Evolutionary conservation across 768 basidiomycete genomes (phyloP), one percentile per base, ranked within the genome.

Genomic region (Trametes cubensis): DNA sequence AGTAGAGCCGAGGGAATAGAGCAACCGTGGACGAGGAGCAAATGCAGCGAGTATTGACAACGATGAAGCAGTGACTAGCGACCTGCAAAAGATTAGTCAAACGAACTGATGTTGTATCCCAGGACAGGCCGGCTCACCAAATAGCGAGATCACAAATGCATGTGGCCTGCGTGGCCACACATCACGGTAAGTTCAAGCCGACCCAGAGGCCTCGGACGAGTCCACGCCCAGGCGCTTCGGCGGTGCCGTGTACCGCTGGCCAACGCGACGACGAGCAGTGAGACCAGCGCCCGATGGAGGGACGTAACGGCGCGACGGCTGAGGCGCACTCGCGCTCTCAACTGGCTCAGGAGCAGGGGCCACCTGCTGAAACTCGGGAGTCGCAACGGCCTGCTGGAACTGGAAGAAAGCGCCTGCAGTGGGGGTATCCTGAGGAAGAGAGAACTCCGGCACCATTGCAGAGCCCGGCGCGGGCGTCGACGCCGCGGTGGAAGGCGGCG

Each of bases 271-370:
- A 17, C 61, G 55, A 15, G 50, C 34, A 20, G 52, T 18, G 11
- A 58, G 45, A 17, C 56, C 34, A 21, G 61, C 61, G 6, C 61
- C 61, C 6, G 34, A 38, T 8, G 61, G 61, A 47, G 61, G 61
- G 18, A 63, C 61, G 44, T 58, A 63, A 18, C 61, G 54, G 13
- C 18, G 50, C 26, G 46, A 20, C 2, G 28, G 14, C 17, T 20
- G 40, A 2, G 56, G 3, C 18, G 34, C n/a, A 18, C 7, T 34
- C 34, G 34, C 34, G 34, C 6, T 11, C 34, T 34, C 34, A 34
- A 34, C 10, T 34, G 34, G 34, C 10, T 34, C 34, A 10, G 34
- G 10, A 23, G 53, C 25, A 14, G 45, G 34, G 14, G n/a, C 20
- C 2, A 20, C 44, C 23, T 25, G 6, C 17, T 46, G 23, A 17